These are phyloP conservation scores for Eucalyptus sideroxylon DNA, from an alignment of 345 rosid species.

Conservation along the genomic window DNA sequence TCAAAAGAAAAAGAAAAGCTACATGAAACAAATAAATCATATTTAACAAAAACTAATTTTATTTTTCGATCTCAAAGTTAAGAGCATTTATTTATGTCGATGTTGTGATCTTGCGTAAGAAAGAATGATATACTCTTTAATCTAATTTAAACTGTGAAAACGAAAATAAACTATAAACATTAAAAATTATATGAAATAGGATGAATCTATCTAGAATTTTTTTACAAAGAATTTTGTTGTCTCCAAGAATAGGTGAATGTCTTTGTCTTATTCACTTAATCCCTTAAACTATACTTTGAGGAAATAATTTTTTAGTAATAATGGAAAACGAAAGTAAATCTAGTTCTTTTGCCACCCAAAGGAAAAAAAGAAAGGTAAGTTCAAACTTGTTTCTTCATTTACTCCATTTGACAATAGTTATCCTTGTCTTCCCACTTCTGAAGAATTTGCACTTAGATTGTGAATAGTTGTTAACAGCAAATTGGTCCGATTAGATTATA, in stretches of 20 bases:
- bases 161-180: background rate
- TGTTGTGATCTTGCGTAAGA: background rate
- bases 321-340: background rate
- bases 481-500: background rate
- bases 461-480: background rate
- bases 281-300: background rate
- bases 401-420: background rate
- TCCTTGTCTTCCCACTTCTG: background rate
- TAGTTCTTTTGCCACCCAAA: background rate
- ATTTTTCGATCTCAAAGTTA: background rate
- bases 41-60: background rate
- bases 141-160: background rate
- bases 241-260: background rate
- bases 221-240: background rate
- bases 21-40: background rate
- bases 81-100: background rate
- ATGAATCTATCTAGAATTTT: background rate
- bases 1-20: background rate
- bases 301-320: background rate
- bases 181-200: background rate
- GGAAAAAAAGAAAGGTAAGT: background rate
- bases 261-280: background rate
- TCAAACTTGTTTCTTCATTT: background rate
- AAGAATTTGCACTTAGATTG: background rate
- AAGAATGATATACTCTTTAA: background rate